Evolutionary conservation across 345 rosid species (phyloP), one percentile per base, ranked within the genome.

Genomic region (Hibiscus trionum): DNA sequence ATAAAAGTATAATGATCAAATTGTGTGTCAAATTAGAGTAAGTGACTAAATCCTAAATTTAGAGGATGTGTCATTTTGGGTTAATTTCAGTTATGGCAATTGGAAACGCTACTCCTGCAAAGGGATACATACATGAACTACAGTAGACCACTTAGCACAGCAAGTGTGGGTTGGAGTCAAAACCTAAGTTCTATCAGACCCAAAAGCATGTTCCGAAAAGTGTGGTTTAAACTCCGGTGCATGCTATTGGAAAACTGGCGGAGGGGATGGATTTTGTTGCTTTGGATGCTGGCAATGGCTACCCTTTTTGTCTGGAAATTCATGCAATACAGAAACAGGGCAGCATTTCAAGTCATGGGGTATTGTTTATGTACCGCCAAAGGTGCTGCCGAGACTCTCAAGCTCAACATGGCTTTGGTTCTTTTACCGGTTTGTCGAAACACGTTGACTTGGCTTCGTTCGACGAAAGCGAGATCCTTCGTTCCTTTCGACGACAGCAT

Each of bases 371-470:
- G 88, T 17, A 77, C 85, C 4, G 99, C 99, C 61, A 95, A 95
- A 85, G 99, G 97, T 10, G 92, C 99, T 33, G 99, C 97, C 1
- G 99, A 95, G 86, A 95, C 97, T 55, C 89, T 95, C 56, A 95
- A 95, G 82, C 85, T 95, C 84, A 95, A 95, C 78, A 92, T 95
- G 99, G 99, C 99, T 76, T 81, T 95, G 9, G 82, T 95, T 74
- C 88, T 95, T n/a, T 73, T 95, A 61, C 99, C 99, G 0, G 97
- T 92, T 19, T 95, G 99, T 79, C 87, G 99, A 47, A 95, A 92
- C 77, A 88, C 97, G 7, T 78, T 95, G 80, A 95, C 99, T 26
- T 88, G 96, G 97, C 92, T 95, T 21, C 78, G 99, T 16, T 89
- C 97, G 66, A 95, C 97, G 14, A 79, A 87, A 57, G 88, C 89